Evolutionary conservation across 306 rosid species (phyloP).

Genomic region (Acacia crassicarpa): DNA sequence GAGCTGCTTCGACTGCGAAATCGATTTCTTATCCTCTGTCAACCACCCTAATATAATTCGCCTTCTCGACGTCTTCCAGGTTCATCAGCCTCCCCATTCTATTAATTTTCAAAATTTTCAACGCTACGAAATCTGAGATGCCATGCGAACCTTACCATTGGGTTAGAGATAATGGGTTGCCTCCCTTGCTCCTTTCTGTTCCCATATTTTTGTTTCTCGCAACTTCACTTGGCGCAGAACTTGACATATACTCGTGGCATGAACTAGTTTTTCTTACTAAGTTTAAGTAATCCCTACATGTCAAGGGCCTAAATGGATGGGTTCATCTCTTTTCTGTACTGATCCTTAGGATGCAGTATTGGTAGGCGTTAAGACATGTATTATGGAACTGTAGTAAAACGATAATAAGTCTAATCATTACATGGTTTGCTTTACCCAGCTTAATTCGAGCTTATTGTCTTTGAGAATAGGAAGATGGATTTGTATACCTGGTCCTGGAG

Average conservation of each 20-base stretch:
- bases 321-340: not conserved
- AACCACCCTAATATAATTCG: conserved; percentile 59
- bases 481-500: conserved; percentile 54
- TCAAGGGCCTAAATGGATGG: not conserved
- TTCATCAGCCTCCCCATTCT: not conserved
- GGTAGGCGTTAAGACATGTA: not conserved
- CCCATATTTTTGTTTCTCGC: not conserved
- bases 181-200: not conserved
- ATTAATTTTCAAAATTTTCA: not conserved
- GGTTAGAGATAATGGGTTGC: not conserved
- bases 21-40: conserved; percentile 58
- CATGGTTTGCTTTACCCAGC: not conserved
- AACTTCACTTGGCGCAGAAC: not conserved
- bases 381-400: not conserved
- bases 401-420: not conserved
- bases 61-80: conserved; percentile 52
- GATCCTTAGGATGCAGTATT: not conserved
- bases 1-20: conserved; percentile 47
- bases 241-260: not conserved
- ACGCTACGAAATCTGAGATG: not conserved
- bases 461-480: conserved; percentile 44
- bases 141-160: not conserved
- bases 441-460: not conserved
- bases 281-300: not conserved
- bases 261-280: not conserved